These are phyloP conservation scores for Mucor circinelloides DNA, from an alignment of 371 early-diverging fungal species.

Conservation along the genomic window DNA sequence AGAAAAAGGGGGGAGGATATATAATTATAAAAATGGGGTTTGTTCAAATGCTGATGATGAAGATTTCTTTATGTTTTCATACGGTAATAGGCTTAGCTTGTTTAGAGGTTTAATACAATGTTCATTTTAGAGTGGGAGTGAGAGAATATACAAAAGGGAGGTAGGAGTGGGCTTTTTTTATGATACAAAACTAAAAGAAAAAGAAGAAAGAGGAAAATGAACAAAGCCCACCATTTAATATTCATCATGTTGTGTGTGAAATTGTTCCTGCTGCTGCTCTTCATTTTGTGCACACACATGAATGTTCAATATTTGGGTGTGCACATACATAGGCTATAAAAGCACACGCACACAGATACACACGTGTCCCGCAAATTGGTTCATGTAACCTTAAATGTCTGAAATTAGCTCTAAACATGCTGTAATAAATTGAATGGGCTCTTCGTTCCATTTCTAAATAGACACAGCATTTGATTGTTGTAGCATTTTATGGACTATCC, in stretches of 20 bases:
- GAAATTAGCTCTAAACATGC: not conserved
- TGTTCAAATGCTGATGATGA: not conserved
- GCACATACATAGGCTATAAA: not conserved
- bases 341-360: not conserved
- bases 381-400: not conserved
- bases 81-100: not conserved
- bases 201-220: not conserved
- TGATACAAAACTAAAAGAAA: not conserved
- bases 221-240: not conserved
- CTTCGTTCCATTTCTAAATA: not conserved
- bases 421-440: not conserved
- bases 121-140: not conserved
- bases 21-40: not conserved
- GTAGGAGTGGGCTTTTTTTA: not conserved
- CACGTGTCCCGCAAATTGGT: not conserved
- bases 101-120: not conserved
- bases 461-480: not conserved
- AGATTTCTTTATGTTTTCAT: not conserved
- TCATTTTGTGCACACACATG: not conserved
- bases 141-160: not conserved
- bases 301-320: not conserved
- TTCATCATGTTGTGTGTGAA: not conserved
- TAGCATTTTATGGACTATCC: not conserved
- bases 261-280: not conserved
- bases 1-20: not conserved